These are phyloP conservation scores for Ogataea kodamae DNA, from an alignment of 805 yeast species.

Conservation along the genomic window DNA sequence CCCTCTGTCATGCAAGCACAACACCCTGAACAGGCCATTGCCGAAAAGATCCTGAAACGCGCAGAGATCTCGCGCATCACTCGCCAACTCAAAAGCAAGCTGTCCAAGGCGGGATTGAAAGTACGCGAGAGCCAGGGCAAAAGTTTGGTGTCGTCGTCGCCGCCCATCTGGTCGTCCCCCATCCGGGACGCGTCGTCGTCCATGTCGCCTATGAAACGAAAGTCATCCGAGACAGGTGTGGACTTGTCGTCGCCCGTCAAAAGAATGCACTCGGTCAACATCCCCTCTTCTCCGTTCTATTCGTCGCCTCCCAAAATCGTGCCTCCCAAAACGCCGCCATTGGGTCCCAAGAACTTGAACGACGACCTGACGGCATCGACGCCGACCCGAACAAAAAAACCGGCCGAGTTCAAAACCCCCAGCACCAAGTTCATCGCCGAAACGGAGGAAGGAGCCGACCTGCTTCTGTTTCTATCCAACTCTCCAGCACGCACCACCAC, in stretches of 20 bases:
- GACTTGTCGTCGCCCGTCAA: conserved; percentile 29
- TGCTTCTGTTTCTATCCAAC: conserved; percentile 76
- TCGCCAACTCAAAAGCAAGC: conserved; percentile 39
- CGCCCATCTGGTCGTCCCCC: conserved; percentile 21
- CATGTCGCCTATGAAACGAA: conserved; percentile 30
- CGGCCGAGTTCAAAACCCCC: conserved; percentile 31
- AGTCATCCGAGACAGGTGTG: conserved; percentile 16
- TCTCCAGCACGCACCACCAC: conserved; percentile 50
- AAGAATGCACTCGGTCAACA: conserved; percentile 22
- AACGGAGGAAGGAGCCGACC: conserved; percentile 69
- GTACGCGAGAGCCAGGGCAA: conserved; percentile 33
- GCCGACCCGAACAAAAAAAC: conserved; percentile 25
- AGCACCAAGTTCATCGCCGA: conserved; percentile 26
- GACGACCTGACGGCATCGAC: conserved; percentile 29
- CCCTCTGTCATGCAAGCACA: conserved; percentile 7
- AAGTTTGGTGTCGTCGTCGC: conserved; percentile 11
- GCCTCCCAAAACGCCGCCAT: conserved; percentile 33
- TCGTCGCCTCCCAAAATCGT: conserved; percentile 19
- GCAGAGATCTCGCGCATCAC: conserved; percentile 46
- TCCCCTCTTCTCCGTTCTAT: conserved; percentile 32
- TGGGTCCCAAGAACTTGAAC: conserved; percentile 16
- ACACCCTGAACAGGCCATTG: conserved; percentile 37
- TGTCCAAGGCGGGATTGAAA: conserved; percentile 39
- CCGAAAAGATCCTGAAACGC: conserved; percentile 42
- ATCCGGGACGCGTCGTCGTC: conserved; percentile 10